phyloP scores from a whole-genome alignment of 129 eudicot genomes.

The Erigeron canadensis region DNA sequence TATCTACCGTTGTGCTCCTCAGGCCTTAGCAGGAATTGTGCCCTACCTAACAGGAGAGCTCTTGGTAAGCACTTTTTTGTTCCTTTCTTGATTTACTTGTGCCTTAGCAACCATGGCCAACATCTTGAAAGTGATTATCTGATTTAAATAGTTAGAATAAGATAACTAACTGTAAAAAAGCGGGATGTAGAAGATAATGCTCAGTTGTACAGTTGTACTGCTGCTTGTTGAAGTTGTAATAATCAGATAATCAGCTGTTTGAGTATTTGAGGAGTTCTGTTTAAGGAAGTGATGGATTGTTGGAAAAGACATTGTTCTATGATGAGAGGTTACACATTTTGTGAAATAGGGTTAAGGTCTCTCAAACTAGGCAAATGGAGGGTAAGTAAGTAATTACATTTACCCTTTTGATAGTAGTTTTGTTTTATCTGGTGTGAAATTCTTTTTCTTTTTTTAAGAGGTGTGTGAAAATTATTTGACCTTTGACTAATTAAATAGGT shows the following conservation, averaged over 20 bases:
- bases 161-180: neutral
- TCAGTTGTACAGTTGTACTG: neutral
- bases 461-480: neutral
- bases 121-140: neutral
- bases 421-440: neutral
- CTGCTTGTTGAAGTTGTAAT: neutral
- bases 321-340: neutral
- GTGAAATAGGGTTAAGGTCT: neutral
- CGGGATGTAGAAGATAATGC: neutral
- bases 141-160: neutral
- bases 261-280: neutral
- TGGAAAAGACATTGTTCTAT: neutral
- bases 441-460: too few species aligned
- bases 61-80: slow-evolving; percentile 53
- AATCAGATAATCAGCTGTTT: neutral
- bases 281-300: neutral
- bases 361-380: too few species aligned
- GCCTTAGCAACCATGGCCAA: neutral
- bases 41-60: slow-evolving; percentile 91
- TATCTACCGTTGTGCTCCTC: slow-evolving; percentile 85
- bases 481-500: neutral
- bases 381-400: neutral
- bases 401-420: neutral
- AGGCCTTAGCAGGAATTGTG: slow-evolving; percentile 74
- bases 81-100: neutral